Evolutionary conservation across 192 early-diverging fungal genomes (phyloP).

Genomic region (Backusella liffmaniae): DNA sequence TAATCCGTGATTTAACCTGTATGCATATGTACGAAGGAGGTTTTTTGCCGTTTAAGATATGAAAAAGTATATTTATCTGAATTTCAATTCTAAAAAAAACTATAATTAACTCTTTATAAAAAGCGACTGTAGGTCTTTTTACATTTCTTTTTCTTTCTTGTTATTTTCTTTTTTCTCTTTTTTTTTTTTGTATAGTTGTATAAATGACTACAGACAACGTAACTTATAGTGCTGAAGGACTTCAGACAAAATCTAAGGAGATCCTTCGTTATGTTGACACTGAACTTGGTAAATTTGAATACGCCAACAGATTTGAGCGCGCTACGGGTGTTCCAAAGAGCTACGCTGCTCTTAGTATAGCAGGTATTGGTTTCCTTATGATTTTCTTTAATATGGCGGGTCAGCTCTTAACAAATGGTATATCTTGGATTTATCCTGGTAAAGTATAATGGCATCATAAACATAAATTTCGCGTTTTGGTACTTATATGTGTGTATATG

Average conservation of each 20-base stretch:
- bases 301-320: constrained; percentile 66
- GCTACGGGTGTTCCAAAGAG: constrained; percentile 84
- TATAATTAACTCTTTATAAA: constrained; percentile 4
- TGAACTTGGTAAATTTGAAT: constrained; percentile 68
- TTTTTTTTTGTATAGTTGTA: constrained; percentile 2
- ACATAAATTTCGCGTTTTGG: not conserved
- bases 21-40: not conserved
- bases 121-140: not conserved
- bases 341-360: constrained; percentile 69
- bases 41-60: not conserved
- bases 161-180: constrained; percentile 6
- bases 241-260: constrained; percentile 20
- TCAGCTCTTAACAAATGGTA: constrained; percentile 67
- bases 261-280: constrained; percentile 53
- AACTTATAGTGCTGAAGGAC: constrained; percentile 18
- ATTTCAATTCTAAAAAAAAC: not conserved
- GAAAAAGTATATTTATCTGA: not conserved
- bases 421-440: constrained; percentile 31
- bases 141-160: not conserved
- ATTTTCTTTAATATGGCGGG: constrained; percentile 90
- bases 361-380: constrained; percentile 61
- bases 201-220: constrained; percentile 26
- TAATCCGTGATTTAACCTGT: not conserved
- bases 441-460: not conserved
- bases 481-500: not conserved